Conservation (phyloP, 2,329 filamentous ascomycete genomes). For the Aureobasidium sp. region DNA sequence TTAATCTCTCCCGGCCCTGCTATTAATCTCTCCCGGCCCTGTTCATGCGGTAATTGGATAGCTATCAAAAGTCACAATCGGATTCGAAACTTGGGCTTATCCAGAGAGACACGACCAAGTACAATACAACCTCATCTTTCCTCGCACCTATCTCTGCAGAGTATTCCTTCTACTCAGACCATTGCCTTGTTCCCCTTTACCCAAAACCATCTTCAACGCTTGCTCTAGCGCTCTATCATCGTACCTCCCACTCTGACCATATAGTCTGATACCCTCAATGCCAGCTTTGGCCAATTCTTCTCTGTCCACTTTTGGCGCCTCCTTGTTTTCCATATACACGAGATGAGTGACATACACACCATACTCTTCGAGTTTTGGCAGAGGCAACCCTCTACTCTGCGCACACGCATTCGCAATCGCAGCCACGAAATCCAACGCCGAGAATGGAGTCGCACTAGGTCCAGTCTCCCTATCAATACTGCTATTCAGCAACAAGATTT, state of each 20-base stretch:
- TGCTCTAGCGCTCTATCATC: conserved; percentile 67
- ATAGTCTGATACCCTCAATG: conserved; percentile 68
- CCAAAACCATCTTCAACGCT: conserved; percentile 69
- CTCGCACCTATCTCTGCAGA: conserved; percentile 21
- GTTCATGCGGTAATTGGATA: too few relatives aligned
- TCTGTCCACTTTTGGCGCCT: conserved; percentile 62
- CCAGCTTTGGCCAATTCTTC: conserved; percentile 56
- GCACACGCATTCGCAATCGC: conserved; percentile 69
- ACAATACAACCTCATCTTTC: too few relatives aligned
- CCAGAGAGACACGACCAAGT: background rate
- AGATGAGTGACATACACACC: conserved; percentile 72
- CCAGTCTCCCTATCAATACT: conserved; percentile 81
- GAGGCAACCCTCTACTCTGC: conserved; percentile 48
- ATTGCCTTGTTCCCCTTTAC: conserved; percentile 48
- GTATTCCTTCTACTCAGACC: conserved; percentile 53
- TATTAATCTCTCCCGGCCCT: background rate
- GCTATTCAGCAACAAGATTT: conserved; percentile 79
- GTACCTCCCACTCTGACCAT: conserved; percentile 58
- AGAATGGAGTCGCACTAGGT: conserved; percentile 54
- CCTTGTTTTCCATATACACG: conserved; percentile 65
- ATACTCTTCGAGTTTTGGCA: conserved; percentile 38
- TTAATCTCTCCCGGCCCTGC: background rate
- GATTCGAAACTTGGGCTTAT: background rate
- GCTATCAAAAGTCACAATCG: background rate
- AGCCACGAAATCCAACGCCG: conserved; percentile 70